Conservation (phyloP, 345 rosid species). For the Pugionium dolabratum region DNA sequence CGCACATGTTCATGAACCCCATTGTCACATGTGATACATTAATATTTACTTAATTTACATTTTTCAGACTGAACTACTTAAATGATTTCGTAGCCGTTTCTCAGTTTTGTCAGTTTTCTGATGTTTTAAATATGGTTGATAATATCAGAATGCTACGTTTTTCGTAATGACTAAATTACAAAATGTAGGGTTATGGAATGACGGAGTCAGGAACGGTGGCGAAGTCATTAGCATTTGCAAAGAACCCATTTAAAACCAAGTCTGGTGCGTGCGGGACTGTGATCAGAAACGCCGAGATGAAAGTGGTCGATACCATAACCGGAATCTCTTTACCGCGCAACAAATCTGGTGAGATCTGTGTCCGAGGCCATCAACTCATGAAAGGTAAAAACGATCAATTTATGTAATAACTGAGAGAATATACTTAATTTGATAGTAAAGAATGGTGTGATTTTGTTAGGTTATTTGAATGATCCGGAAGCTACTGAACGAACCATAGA, state of each 20-base stretch:
- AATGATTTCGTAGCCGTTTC: not conserved
- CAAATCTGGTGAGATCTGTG: constrained; percentile 78
- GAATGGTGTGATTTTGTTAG: constrained; percentile 19
- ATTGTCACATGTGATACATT: not conserved
- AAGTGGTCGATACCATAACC: constrained; percentile 71
- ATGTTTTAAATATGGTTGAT: not conserved
- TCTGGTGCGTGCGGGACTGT: constrained; percentile 88
- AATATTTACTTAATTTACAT: not conserved
- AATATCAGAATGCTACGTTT: not conserved
- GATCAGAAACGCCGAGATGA: constrained; percentile 86
- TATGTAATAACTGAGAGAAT: no score
- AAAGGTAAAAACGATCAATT: constrained; percentile 48
- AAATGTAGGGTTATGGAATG: constrained; percentile 82
- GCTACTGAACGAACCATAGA: constrained; percentile 53
- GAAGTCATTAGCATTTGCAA: constrained; percentile 79
- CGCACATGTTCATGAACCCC: constrained; percentile 18
- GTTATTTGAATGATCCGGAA: constrained; percentile 53
- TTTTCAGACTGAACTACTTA: not conserved
- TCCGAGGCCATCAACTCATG: constrained; percentile 85
- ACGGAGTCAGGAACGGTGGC: constrained; percentile 94
- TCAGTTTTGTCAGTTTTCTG: constrained; percentile 10
- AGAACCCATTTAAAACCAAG: constrained; percentile 63
- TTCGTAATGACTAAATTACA: not conserved
- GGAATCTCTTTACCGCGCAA: constrained; percentile 60
- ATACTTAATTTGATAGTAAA: no score